Conservation (phyloP, 1,139 yeast genomes). For the Pichiaceae sp. region DNA sequence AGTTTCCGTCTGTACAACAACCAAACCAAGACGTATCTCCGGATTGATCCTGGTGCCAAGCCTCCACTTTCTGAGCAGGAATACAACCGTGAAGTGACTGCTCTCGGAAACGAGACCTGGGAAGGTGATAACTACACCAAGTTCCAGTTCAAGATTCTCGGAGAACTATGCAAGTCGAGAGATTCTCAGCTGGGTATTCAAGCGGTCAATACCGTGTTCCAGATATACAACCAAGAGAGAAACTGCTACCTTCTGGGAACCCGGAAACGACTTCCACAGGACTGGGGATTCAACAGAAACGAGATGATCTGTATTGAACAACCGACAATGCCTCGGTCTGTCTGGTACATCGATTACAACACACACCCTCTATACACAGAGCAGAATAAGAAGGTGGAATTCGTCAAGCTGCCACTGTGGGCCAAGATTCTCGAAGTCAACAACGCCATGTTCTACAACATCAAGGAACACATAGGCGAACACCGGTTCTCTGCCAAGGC, state of each 20-base stretch:
- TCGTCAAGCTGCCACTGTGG: conserved; percentile 22
- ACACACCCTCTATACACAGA: conserved; percentile 36
- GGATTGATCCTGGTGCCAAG: conserved; percentile 43
- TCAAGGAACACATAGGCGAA: background rate
- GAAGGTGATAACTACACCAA: conserved; percentile 43
- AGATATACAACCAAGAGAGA: conserved; percentile 50
- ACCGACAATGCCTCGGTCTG: conserved; percentile 50
- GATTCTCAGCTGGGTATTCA: conserved; percentile 32
- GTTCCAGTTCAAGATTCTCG: conserved; percentile 37
- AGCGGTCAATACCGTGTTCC: conserved; percentile 49
- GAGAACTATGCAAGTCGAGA: conserved; percentile 22
- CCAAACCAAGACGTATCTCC: conserved; percentile 49
- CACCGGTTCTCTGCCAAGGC: conserved; percentile 39
- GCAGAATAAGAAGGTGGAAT: conserved; percentile 21
- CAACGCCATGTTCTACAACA: conserved; percentile 34
- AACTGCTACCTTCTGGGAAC: conserved; percentile 59
- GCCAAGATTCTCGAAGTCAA: conserved; percentile 40
- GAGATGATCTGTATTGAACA: conserved; percentile 69
- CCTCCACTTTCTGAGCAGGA: conserved; percentile 82
- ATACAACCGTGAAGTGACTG: conserved; percentile 65
- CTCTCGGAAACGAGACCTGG: conserved; percentile 45
- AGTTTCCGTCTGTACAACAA: conserved; percentile 55
- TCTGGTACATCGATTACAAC: conserved; percentile 60
- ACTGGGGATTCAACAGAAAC: conserved; percentile 63
- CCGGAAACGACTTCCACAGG: conserved; percentile 45